These are phyloP conservation scores for Coemansia asiatica DNA, from an alignment of 192 early-diverging fungal genomes.

Conservation along the genomic window DNA sequence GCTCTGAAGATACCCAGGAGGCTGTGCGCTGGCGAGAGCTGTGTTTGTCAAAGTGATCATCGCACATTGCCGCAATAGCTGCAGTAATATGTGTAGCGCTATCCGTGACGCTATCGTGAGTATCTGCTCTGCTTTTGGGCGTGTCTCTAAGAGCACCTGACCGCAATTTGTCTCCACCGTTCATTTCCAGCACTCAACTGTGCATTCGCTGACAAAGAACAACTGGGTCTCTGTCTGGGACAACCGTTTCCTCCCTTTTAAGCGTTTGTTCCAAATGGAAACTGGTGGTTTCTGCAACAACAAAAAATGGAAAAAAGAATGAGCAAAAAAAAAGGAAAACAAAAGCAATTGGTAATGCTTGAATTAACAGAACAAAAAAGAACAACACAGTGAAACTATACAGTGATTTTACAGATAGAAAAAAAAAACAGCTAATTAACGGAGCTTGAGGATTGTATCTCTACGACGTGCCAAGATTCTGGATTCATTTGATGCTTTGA, in stretches of 20 bases:
- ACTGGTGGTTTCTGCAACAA: background rate
- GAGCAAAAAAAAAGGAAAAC: background rate
- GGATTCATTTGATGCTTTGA: background rate
- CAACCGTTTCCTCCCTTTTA: background rate
- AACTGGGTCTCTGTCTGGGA: background rate
- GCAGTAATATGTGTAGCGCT: slow-evolving; percentile 6
- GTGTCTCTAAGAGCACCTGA: background rate
- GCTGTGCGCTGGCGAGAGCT: slow-evolving; percentile 29
- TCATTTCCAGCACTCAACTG: slow-evolving; percentile 8
- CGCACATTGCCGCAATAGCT: slow-evolving; percentile 21
- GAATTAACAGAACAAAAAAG: background rate
- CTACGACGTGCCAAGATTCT: background rate
- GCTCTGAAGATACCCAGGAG: slow-evolving; percentile 43
- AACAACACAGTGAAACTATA: background rate
- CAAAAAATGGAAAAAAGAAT: too few relatives aligned
- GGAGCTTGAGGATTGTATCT: background rate
- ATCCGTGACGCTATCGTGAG: background rate
- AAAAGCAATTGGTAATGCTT: background rate
- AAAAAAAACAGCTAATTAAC: background rate
- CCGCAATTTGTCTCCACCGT: slow-evolving; percentile 5
- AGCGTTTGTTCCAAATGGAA: background rate
- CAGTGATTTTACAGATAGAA: too few relatives aligned
- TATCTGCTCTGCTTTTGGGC: background rate
- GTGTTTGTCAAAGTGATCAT: slow-evolving; percentile 24
- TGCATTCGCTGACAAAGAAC: background rate